Evolutionary conservation across 75 land plant species (phyloP), one percentile per base, ranked within the genome.

Genomic region (Pinus albicaulis): DNA sequence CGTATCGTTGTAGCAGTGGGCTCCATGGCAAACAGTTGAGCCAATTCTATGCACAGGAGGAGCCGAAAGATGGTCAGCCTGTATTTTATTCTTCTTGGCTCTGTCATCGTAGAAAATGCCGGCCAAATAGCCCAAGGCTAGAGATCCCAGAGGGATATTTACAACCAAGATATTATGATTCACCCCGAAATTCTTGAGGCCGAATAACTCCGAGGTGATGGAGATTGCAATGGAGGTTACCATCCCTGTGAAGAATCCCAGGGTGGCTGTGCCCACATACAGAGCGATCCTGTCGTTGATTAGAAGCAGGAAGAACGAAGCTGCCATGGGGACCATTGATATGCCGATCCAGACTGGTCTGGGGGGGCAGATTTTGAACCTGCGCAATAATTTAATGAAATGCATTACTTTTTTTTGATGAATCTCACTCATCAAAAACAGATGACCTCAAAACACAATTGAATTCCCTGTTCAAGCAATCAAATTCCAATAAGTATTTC

Each of bases 131-230:
- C 94, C 97, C 78, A 88, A 94, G 11, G 86, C 59, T 61, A 92
- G 86, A 28, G 97, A 94, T 8, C 97, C 97, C 5, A 94, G 76
- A 2, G 97, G 94, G 20, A 94, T 92, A 71, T 91, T 92, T 4
- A 88, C 76, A 1, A 92, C 88, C 61, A 94, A 73, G 6, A 94
- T 76, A 76, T 94, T 94, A 81, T 94, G 93, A 64, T 87, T 82
- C 2, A 94, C 80, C 22, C 92, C 82, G 63, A 94, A 92, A 75
- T 90, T 78, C 76, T 88, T 94, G 48, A 83, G 72, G 4, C 97
- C 97, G 57, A 94, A 94, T 2, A 94, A 86, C 79, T 94, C 95
- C 11, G 94, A 72, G 5, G 94, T 90, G n/a, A 82, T 74, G 1
- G 94, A 74, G 5, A 90, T 92, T 1, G 90, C 79, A 12, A 92